Evolutionary conservation across 1,139 yeast genomes (phyloP), one percentile per base, ranked within the genome.

Genomic region (Taiozyma sp.): DNA sequence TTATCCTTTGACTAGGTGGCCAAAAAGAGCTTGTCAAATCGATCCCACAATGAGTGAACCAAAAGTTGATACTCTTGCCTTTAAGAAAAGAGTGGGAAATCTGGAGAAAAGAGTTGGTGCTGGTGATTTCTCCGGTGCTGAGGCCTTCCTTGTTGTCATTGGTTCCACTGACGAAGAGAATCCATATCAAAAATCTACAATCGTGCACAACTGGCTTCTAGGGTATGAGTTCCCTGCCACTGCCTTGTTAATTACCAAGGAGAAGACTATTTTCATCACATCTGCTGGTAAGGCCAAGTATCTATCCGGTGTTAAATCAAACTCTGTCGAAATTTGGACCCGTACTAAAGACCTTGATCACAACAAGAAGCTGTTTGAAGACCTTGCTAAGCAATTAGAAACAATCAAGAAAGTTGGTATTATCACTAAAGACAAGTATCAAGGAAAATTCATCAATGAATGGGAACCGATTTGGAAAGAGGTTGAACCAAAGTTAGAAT

Each of bases 201-300:
- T 88, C 47, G 70, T 91, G 46, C 98, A 91, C 66, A 86, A 86
- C 47, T 93, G 98, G 98, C 73, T 93, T 53, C 73, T 93, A 53
- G 97, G 98, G 7, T 93, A 91, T 66, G 98, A 95, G 66, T 91
- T 93, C 64, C 95, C 96, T 24, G 95, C 95, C 51, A 90, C 98
- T 1, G 84, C 83, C 43, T 70, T 93, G 53, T 81, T 78, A 48
- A 72, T 91, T 53, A 79, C 88, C 6, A 76, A 78, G 50, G 79
- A 79, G 44, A 81, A 81, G 60, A 73, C 84, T 47, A 70, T 81
- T 16, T 74, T 93, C 53, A 76, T 91, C 53, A 91, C 98, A 0
- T 84, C 95, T 39, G 85, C 83, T 49, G 89, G 90, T n/a, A 91
- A 91, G 62, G 90, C 96, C 47, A 88, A 85, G 65, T 86, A 90